A percentile compares a stretch with the other conserved stretches of the same genome.
Evolutionary conservation across 2,329 filamentous ascomycete genomes (phyloP).

Genomic region (Colletotrichum coccodes): DNA sequence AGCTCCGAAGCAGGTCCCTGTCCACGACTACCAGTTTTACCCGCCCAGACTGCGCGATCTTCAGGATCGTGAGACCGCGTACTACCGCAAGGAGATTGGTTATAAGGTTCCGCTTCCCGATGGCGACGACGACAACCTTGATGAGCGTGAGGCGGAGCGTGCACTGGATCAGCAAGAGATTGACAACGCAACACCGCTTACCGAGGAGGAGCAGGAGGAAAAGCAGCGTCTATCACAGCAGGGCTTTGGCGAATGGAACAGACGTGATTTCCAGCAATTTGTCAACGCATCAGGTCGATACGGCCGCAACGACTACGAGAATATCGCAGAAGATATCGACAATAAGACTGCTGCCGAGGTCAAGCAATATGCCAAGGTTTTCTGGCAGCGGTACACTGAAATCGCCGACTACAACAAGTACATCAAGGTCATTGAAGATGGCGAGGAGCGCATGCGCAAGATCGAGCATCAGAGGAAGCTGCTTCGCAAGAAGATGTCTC

Average conservation of each 20-base stretch:
- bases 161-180: slow-evolving; percentile 91
- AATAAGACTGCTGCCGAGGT: slow-evolving; percentile 89
- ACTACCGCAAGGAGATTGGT: slow-evolving; percentile 93
- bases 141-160: slow-evolving; percentile 87
- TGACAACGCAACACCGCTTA: slow-evolving; percentile 88
- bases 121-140: slow-evolving; percentile 86
- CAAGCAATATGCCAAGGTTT: slow-evolving; percentile 90
- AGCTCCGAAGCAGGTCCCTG: slow-evolving; percentile 88
- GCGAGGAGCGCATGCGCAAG: slow-evolving; percentile 89
- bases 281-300: slow-evolving; percentile 95
- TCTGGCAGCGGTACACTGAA: slow-evolving; percentile 95
- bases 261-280: slow-evolving; percentile 97
- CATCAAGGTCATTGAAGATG: slow-evolving; percentile 88
- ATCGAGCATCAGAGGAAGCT: slow-evolving; percentile 94
- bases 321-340: slow-evolving; percentile 89
- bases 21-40: slow-evolving; percentile 99
- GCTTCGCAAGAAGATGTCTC: slow-evolving; percentile 92
- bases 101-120: slow-evolving; percentile 94
- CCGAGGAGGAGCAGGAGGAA: slow-evolving; percentile 87
- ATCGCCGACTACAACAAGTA: slow-evolving; percentile 91
- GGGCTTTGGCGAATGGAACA: slow-evolving; percentile 95
- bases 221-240: slow-evolving; percentile 84
- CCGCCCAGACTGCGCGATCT: slow-evolving; percentile 84
- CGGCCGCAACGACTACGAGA: slow-evolving; percentile 85
- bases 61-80: slow-evolving; percentile 96